Evolutionary conservation across 1,139 yeast genomes (phyloP), one percentile per base, ranked within the genome.

Genomic region (Pichia sp.): DNA sequence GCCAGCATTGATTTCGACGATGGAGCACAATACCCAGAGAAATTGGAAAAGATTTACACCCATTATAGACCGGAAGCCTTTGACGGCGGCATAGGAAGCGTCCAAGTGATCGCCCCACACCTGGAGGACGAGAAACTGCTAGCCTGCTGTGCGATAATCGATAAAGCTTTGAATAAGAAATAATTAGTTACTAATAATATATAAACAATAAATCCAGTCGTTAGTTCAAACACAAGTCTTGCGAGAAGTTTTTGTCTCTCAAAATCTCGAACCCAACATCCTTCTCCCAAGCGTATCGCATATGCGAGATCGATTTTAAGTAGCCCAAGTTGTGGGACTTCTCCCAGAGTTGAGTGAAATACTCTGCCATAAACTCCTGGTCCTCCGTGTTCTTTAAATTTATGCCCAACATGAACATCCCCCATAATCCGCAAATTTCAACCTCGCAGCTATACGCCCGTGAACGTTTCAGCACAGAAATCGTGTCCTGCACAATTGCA

Each of bases 1-100:
- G 70, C 70, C 48, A 56, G 45, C 7, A 41, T 66, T 41, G 71
- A 68, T 51, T 50, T 58, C 13, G 57, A 54, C 53, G 64, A 59
- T 30, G 47, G 51, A 32, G 19, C 52, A 3, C 58, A 57, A 54
- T 47, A 52, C 47, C 64, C 70, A 13, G 32, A 15, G 23, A 47
- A 52, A n/a, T 11, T 52, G 8, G 30, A 52, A 8, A 5, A 11
- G 5, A 52, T 47, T 8, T 52, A 47, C 47, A 48, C 51, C 13
- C 48, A 42, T 47, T 52, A 52, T 23, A 41, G 36, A 3, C 19
- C 51, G 19, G 38, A 34, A 10, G 8, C n/a, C 2, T 52, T 42
- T 30, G 38, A 52, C 15, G 48, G 48, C n/a, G 54, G 51, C 19
- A 13, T 43, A 19, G 51, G 54, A 4, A 44, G 44, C 32, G 5